These are phyloP conservation scores for Tuber magnatum DNA, from an alignment of 495 filamentous ascomycete genomes.

Conservation along the genomic window DNA sequence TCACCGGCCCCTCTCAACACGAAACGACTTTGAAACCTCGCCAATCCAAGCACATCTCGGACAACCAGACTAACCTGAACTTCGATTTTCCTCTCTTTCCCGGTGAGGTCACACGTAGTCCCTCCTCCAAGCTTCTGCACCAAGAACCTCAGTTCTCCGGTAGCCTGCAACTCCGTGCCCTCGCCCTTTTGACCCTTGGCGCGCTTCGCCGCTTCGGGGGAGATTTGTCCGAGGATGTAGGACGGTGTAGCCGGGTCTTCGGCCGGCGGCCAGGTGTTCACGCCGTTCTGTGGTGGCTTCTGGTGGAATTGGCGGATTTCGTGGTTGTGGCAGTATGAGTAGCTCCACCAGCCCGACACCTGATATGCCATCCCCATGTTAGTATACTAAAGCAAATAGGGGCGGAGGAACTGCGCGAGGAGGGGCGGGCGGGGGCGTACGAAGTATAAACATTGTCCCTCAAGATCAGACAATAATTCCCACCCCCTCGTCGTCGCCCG, in stretches of 20 bases:
- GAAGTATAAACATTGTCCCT: conserved; percentile 84
- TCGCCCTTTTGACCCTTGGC: conserved; percentile 42
- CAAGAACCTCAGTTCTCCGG: conserved; percentile 81
- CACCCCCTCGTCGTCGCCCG: conserved; percentile 77
- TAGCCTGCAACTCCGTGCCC: conserved; percentile 63
- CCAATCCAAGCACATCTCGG: neutral
- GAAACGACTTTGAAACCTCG: neutral
- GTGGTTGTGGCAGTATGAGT: conserved; percentile 86
- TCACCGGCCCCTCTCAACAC: neutral
- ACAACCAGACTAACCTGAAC: conserved; percentile 49
- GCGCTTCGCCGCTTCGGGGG: conserved; percentile 42
- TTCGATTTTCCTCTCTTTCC: conserved; percentile 75
- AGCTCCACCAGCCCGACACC: conserved; percentile 86
- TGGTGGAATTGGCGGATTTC: conserved; percentile 90
- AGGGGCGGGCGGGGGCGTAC: conserved; percentile 38
- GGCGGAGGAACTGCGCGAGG: neutral
- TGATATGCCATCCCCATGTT: neutral
- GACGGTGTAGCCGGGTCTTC: conserved; percentile 70
- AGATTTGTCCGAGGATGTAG: conserved; percentile 58
- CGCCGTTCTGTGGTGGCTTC: conserved; percentile 57
- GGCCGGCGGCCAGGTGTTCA: conserved; percentile 61
- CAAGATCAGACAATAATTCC: conserved; percentile 80
- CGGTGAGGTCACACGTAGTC: conserved; percentile 83
- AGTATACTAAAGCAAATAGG: neutral
- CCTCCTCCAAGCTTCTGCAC: conserved; percentile 81